Conservation (phyloP, 805 yeast genomes). For the Ogataea trehaloabstinens region DNA sequence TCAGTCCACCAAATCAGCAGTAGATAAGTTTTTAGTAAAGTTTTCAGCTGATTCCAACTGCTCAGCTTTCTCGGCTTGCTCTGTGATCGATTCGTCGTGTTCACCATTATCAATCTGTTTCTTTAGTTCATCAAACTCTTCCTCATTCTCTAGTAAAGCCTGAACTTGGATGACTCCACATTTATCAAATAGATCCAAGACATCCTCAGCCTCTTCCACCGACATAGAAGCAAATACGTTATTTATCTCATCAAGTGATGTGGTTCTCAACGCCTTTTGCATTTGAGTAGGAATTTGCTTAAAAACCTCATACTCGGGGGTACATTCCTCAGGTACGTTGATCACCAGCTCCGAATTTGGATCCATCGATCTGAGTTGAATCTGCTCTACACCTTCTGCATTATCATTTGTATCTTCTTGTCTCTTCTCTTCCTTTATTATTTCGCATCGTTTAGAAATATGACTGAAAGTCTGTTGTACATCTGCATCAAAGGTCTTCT, state of each 20-base stretch:
- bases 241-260: slow-evolving; percentile 74
- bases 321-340: slow-evolving; percentile 59
- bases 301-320: slow-evolving; percentile 54
- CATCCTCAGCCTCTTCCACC: slow-evolving; percentile 74
- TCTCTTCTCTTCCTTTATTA: slow-evolving; percentile 53
- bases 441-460: slow-evolving; percentile 69
- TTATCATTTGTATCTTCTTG: slow-evolving; percentile 38
- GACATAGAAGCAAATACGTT: slow-evolving; percentile 72
- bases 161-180: slow-evolving; percentile 83
- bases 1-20: slow-evolving; percentile 43
- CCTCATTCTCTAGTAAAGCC: slow-evolving; percentile 70
- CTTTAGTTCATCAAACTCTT: slow-evolving; percentile 57
- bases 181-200: slow-evolving; percentile 71
- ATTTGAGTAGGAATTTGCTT: slow-evolving; percentile 55
- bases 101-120: slow-evolving; percentile 40
- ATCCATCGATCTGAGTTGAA: slow-evolving; percentile 86
- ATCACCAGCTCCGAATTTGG: slow-evolving; percentile 75
- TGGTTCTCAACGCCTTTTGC: slow-evolving; percentile 74
- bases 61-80: not conserved
- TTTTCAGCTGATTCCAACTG: not conserved
- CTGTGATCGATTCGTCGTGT: slow-evolving; percentile 9
- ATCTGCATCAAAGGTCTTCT: slow-evolving; percentile 67
- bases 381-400: slow-evolving; percentile 68
- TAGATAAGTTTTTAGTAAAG: slow-evolving; percentile 7
- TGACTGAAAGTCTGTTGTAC: slow-evolving; percentile 73